Conservation (phyloP, 768 basidiomycete genomes). For the Asterophora parasitica region DNA sequence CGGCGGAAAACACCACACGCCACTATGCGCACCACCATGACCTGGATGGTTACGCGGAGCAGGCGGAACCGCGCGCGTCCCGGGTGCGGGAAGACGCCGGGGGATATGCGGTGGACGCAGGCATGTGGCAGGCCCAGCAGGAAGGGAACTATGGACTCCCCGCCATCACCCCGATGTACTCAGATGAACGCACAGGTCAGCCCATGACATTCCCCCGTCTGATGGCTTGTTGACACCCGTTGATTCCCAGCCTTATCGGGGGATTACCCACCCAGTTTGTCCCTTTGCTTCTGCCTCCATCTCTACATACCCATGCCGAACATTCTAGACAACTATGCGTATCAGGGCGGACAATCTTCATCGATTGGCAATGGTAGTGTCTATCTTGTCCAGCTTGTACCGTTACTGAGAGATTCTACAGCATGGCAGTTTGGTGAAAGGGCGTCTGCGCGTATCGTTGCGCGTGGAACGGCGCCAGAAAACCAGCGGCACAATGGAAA, state of each 20-base stretch:
- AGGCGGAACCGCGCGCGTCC: slow-evolving; percentile 25
- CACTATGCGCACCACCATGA: slow-evolving; percentile 19
- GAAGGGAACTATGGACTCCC: slow-evolving; percentile 38
- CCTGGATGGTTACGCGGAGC: slow-evolving; percentile 24
- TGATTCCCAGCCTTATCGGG: slow-evolving; percentile 33
- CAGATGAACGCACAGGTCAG: slow-evolving; percentile 52
- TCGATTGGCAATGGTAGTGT: slow-evolving; percentile 23
- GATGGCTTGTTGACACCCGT: slow-evolving; percentile 8
- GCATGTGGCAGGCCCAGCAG: slow-evolving; percentile 30
- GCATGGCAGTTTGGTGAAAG: slow-evolving; percentile 52
- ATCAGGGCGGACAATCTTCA: slow-evolving; percentile 27
- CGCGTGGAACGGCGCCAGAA: slow-evolving; percentile 38
- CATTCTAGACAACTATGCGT: slow-evolving; percentile 17
- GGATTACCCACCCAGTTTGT: slow-evolving; percentile 38
- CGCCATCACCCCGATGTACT: slow-evolving; percentile 43
- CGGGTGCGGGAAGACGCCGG: slow-evolving; percentile 27
- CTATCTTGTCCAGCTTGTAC: slow-evolving; percentile 11
- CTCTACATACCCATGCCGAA: background rate
- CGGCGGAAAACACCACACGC: slow-evolving; percentile 3
- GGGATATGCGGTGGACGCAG: slow-evolving; percentile 17
- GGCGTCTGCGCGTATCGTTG: slow-evolving; percentile 54
- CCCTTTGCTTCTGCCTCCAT: background rate
- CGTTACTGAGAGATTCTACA: slow-evolving; percentile 20
- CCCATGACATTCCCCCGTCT: slow-evolving; percentile 5
- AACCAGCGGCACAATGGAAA: slow-evolving; percentile 17